phyloP scores from a whole-genome alignment of 306 rosid species.

The Malus orientalis region DNA sequence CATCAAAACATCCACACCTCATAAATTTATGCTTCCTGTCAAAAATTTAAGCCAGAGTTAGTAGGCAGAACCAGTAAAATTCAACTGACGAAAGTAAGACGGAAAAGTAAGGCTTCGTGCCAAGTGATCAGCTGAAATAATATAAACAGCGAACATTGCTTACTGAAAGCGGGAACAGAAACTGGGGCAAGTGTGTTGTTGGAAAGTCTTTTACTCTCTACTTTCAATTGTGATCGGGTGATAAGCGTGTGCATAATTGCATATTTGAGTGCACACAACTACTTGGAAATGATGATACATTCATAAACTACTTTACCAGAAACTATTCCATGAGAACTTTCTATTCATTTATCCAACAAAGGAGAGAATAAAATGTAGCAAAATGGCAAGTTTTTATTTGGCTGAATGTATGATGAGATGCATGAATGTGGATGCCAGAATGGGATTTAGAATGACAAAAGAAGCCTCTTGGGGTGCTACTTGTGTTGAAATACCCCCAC shows the following conservation, averaged over 20 bases:
- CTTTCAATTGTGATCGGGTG: background rate
- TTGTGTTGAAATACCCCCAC: background rate
- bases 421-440: background rate
- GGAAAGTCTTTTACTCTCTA: background rate
- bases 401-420: background rate
- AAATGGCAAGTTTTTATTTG: background rate
- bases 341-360: background rate
- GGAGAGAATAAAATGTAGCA: background rate
- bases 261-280: background rate
- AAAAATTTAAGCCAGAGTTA: conserved; percentile 4
- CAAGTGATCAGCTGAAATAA: background rate
- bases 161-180: background rate
- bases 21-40: conserved; percentile 36
- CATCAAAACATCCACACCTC: conserved; percentile 35
- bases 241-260: background rate
- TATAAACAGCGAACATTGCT: background rate
- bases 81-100: background rate
- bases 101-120: background rate
- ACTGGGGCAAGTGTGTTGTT: background rate
- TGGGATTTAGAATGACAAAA: background rate
- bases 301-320: background rate
- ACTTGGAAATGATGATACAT: background rate
- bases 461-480: background rate
- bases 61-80: background rate
- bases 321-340: background rate